Evolutionary conservation across 2,329 filamentous ascomycete species (phyloP), one percentile per base, ranked within the genome.

Genomic region (Penicillium palitans): DNA sequence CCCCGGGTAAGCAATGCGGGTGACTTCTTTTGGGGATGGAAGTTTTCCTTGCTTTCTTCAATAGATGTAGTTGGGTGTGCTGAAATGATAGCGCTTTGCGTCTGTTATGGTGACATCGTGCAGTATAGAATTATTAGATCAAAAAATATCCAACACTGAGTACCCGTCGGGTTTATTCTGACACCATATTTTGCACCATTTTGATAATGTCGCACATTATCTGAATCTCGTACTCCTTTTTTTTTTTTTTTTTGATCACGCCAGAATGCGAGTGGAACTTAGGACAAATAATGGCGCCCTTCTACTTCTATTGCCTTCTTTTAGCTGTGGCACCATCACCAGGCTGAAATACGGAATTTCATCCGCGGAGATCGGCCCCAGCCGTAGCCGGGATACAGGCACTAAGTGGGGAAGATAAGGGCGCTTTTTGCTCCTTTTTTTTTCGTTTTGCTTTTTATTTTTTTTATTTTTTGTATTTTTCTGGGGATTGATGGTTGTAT

Each of bases 351-450:
- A 51, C 29, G 27, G 19, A 24, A 25, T 35, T 42, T n/a, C 37
- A 37, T 58, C 65, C 65, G 65, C 65, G 65, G 65, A 67, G 63
- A 67, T 66, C 64, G 55, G 55, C 53, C 40, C 56, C 58, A 62
- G 59, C 61, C 63, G 64, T 53, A 45, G 33, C 48, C 41, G 44
- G 56, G 46, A 52, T 51, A 21, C 37, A 37, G 33, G 41, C 52
- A 45, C 57, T 42, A 50, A 50, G 49, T 60, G 54, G 48, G 37
- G 58, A 51, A 49, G 45, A 50, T 52, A 58, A 45, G 47, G 19
- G 2, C 27, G 9, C 4, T 27, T n/a, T 7, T 19, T 48, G 13
- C 15, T 5, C 35, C 35, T 47, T 24, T 15, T 40, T 55, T 42
- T 31, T 12, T 35, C 7, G 6, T 7, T 17, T 35, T 35, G 5